Evolutionary conservation across 345 rosid species (phyloP), one percentile per base, ranked within the genome.

Genomic region (Arabidopsis arenosa): DNA sequence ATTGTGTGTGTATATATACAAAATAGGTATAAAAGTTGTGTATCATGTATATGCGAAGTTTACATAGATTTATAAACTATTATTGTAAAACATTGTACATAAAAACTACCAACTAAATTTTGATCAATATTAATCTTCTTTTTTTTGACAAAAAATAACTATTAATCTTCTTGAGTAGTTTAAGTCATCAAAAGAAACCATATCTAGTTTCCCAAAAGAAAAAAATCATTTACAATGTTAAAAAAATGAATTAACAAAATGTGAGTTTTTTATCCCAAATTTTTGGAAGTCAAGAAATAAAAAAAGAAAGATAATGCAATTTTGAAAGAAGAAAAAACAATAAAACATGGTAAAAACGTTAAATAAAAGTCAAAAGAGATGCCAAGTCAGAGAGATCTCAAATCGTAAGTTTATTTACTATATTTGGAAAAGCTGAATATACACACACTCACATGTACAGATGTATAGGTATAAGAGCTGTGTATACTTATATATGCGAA

Each of bases 401-500:
- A 37, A 10, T 18, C 30, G 47, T 61, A 2, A 11, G 33, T 39
- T 37, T 1, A 1, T 12, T 61, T 39, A 6, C 17, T 61, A 61
- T 61, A 39, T 39, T 39, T 61, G 9, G 48, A 33, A 57, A 3
- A n/a, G 12, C 0, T 11, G 7, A 2, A 26, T 7, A 62, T 1
- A 44, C 21, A 63, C 23, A 63, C 10, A 60, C 17, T 14, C 7
- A 14, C 2, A 32, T 1, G 12, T 3, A 49, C 0, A 28, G 1
- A 28, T 28, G 15, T 33, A 7, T 2, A 6, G 41, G 5, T 48
- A 17, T 47, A 32, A 33, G 30, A 66, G 57, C 11, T 66, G 58
- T 49, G 21, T 12, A 49, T 36, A 35, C 47, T 51, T 51, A 66
- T 49, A 36, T 51, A 66, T 66, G 36, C 45, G 10, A 18, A 36